A percentile compares a stretch with the other conserved stretches of the same genome.
Conservation (phyloP, 2,329 filamentous ascomycete genomes). For the Myriosclerotinia scirpicola region DNA sequence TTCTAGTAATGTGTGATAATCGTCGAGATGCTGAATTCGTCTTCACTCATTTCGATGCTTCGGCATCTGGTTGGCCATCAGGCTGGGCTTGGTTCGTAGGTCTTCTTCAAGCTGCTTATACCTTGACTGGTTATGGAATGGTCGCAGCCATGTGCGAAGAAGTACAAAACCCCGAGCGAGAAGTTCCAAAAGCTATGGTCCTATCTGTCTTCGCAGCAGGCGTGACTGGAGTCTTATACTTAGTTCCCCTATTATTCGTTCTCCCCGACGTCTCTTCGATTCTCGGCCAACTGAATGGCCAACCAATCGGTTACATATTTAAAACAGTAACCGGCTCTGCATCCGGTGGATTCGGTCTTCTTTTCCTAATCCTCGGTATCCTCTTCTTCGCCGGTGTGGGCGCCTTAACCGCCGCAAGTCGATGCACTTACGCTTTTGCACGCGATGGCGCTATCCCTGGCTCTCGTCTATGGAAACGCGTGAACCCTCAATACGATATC, state of each 20-base stretch:
- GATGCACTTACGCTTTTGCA: slow-evolving; percentile 75
- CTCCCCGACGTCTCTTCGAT: slow-evolving; percentile 66
- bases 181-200: slow-evolving; percentile 71
- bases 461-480: slow-evolving; percentile 63
- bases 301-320: slow-evolving; percentile 75
- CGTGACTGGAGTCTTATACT: slow-evolving; percentile 64
- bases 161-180: slow-evolving; percentile 65
- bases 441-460: slow-evolving; percentile 73
- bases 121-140: slow-evolving; percentile 39
- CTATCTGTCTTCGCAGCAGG: slow-evolving; percentile 66
- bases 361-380: slow-evolving; percentile 76
- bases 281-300: slow-evolving; percentile 65
- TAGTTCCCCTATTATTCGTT: slow-evolving; percentile 75
- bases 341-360: slow-evolving; percentile 71
- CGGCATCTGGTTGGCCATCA: slow-evolving; percentile 62
- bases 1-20: slow-evolving; percentile 55
- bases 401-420: slow-evolving; percentile 69
- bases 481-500: slow-evolving; percentile 65
- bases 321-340: slow-evolving; percentile 60
- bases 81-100: slow-evolving; percentile 75
- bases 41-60: slow-evolving; percentile 67
- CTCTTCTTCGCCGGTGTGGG: slow-evolving; percentile 75
- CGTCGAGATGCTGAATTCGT: slow-evolving; percentile 62
- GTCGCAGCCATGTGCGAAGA: slow-evolving; percentile 73
- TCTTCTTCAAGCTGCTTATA: slow-evolving; percentile 61